Base-by-base conservation (phyloP, 202 grass and related monocot species). In the Schoenoplectus triqueter region DNA sequence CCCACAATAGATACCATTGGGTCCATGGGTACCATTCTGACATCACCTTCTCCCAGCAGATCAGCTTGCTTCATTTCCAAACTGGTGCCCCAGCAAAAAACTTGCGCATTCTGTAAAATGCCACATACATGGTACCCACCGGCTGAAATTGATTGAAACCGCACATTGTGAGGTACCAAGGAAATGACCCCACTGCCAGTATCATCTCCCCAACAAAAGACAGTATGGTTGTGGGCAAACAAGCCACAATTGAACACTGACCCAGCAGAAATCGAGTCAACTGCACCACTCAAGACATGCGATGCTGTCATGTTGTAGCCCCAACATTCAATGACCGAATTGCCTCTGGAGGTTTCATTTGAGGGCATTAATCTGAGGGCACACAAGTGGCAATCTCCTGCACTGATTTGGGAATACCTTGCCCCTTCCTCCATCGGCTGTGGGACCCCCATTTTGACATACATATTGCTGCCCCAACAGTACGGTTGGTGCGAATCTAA, bases 131-230 rank as follows among this genome's bases (percentile, higher is more conserved):
- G 96, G 75, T 88, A 99, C 59, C 96, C 96, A 5, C 96, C 96
- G 20, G 93, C 91, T 65, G 93, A 91, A 47, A 99, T 94, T 7
- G 87, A 95, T 84, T 89, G 91, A 78, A 95, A 96, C 18, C 80
- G 86, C 69, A 99, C 60, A 82, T 89, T 89, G 22, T 63, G 91
- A 0, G 96, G 96, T 0, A 70, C 86, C 84, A 94, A 83, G 62
- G 88, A 89, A 21, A 99, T 88, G 1, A 99, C 90, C 10, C 93
- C 87, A 60, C 96, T 99, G 47, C 91, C 90, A 0, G 93, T 90
- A 64, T 99, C 96, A 59, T 99, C 96, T 3, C 96, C 96, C 96
- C 96, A 99, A 88, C 96, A 99, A 71, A 99, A 92, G 45, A 92
- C 93, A 0, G 93, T 95, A 50, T 85, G 86, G 71, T 99, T 96